Percentiles rank a stretch among this genome's conserved stretches.
Evolutionary conservation across 2,329 filamentous ascomycete genomes (phyloP).

Genomic region (Hypomyces rosellus): DNA sequence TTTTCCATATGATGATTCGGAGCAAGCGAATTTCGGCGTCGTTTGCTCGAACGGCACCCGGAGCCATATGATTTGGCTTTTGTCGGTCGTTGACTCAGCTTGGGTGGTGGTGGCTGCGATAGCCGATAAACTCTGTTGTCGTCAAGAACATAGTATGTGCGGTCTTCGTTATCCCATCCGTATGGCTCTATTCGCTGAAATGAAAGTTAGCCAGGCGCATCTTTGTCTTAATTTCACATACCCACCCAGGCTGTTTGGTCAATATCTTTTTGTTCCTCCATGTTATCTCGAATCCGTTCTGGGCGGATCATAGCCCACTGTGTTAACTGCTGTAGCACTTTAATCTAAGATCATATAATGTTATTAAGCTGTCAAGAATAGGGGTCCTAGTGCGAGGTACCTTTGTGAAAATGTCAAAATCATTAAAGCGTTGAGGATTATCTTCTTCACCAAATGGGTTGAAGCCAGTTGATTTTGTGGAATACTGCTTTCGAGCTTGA

Average conservation of each 20-base stretch:
- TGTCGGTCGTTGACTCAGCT: constrained; percentile 43
- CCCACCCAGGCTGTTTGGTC: constrained; percentile 82
- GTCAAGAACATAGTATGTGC: constrained; percentile 83
- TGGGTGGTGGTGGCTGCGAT: constrained; percentile 62
- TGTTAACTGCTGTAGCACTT: constrained; percentile 80
- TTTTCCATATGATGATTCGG: constrained; percentile 23
- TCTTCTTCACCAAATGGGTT: constrained; percentile 86
- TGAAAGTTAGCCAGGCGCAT: constrained; percentile 14
- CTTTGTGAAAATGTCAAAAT: constrained; percentile 79
- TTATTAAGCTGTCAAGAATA: no score
- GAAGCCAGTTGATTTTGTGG: constrained; percentile 66
- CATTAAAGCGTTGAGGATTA: constrained; percentile 63
- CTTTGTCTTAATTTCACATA: constrained; percentile 9
- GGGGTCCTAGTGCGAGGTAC: constrained; percentile 34
- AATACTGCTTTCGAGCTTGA: constrained; percentile 83
- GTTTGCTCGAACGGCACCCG: constrained; percentile 62
- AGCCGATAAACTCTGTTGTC: constrained; percentile 89
- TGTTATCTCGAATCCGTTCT: constrained; percentile 78
- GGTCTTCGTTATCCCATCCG: constrained; percentile 84
- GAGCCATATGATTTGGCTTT: constrained; percentile 48
- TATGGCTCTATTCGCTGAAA: constrained; percentile 67
- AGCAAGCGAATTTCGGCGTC: constrained; percentile 51
- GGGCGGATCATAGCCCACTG: constrained; percentile 84
- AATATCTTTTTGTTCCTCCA: constrained; percentile 72
- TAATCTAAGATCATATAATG: constrained; percentile 41